Evolutionary conservation across 2,329 filamentous ascomycete species (phyloP), one percentile per base, ranked within the genome.

Genomic region (Nemania diffusa): DNA sequence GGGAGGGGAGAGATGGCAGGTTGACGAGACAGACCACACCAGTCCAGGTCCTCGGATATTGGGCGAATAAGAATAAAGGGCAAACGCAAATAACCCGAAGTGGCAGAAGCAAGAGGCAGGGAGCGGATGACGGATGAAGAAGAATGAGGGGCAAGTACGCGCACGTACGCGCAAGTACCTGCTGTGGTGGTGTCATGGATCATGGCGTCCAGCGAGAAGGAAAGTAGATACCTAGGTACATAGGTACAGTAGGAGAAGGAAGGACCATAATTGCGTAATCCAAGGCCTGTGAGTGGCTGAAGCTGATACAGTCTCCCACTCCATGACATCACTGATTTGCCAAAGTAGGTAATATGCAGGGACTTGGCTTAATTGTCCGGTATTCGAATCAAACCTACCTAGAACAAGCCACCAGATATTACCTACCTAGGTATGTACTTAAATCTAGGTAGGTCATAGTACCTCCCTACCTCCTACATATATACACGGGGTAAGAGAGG

Each of bases 321-420:
- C 63, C 26, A 70, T 75, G 74, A 77, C 73, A 75, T 77, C 74
- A 74, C 53, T 60, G 57, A 24, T 52, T 65, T 57, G 8, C 60
- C 57, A 22, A 34, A 44, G 59, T 48, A 67, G 59, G 22, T 40
- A 66, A 58, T 22, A 20, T 32, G 29, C 46, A 57, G 52, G 55
- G 59, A 48, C 52, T 50, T 9, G 62, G 48, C 11, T 34, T 5
- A 34, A 5, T 34, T 34, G 32, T 11, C 32, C 32, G 32, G 11
- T 2, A 17, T 40, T 40, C 15, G 34, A 13, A 15, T 40, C 17
- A 44, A 20, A 44, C 40, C n/a, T 44, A 20, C 4, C 29, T 32
- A 32, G 29, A 9, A 32, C 29, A 5, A 32, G 9, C 5, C 9
- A 32, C 9, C 29, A n/a, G n/a, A n/a, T n/a, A n/a, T n/a, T n/a